phyloP scores from a whole-genome alignment of 192 early-diverging fungal species.

The Chytriomyces sp. region DNA sequence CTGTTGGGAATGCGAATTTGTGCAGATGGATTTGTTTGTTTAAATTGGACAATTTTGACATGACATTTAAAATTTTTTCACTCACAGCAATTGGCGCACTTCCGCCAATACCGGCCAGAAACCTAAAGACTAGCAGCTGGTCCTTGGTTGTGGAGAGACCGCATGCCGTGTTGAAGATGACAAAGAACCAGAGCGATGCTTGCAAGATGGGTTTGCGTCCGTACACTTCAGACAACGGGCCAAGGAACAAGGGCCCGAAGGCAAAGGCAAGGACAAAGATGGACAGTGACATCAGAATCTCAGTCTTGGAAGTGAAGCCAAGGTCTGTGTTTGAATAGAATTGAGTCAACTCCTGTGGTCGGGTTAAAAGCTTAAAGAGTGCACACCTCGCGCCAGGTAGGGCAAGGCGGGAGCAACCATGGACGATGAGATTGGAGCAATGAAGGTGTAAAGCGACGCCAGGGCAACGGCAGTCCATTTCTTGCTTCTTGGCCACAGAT shows the following conservation, averaged over 20 bases:
- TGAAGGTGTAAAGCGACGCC: slow-evolving; percentile 46
- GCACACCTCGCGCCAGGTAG: slow-evolving; percentile 19
- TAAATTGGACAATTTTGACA: neutral
- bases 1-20: neutral
- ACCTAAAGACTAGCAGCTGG: slow-evolving; percentile 49
- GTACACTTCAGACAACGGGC: slow-evolving; percentile 55
- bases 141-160: slow-evolving; percentile 45
- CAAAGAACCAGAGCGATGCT: slow-evolving; percentile 46
- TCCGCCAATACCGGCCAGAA: slow-evolving; percentile 53
- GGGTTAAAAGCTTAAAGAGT: too few species aligned
- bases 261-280: slow-evolving; percentile 53
- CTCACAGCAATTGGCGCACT: slow-evolving; percentile 55
- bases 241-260: slow-evolving; percentile 57
- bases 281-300: slow-evolving; percentile 53
- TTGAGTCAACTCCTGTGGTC: too few species aligned
- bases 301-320: slow-evolving; percentile 37
- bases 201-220: slow-evolving; percentile 55
- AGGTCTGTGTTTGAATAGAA: slow-evolving; percentile 32
- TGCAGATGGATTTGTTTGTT: neutral
- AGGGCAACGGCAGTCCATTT: slow-evolving; percentile 46
- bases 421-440: slow-evolving; percentile 54
- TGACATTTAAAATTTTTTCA: neutral
- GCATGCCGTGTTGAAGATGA: slow-evolving; percentile 52
- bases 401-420: slow-evolving; percentile 56
- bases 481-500: neutral